Conservation (phyloP, 305 asterid genomes). For the Coffea humblotiana region DNA sequence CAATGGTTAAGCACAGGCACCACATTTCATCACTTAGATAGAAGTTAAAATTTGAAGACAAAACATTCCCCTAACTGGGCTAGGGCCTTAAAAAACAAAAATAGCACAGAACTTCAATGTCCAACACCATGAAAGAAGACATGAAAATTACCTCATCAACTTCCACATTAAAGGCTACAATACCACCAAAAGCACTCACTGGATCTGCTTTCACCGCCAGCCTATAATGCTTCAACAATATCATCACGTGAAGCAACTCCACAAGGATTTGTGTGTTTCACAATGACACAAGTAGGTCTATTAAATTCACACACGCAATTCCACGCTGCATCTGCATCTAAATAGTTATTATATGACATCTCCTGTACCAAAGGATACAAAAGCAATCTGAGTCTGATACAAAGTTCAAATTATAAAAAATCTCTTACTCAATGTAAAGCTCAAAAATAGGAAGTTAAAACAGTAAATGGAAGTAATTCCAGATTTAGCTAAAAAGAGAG, state of each 20-base stretch:
- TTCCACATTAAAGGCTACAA: conserved; percentile 95
- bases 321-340: conserved; percentile 99
- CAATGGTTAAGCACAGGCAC: not conserved
- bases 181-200: conserved; percentile 98
- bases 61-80: not conserved
- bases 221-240: conserved; percentile 85
- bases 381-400: conserved; percentile 1
- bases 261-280: conserved; percentile 96
- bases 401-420: not conserved
- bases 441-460: not conserved
- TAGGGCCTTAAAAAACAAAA: not conserved
- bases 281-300: conserved; percentile 90
- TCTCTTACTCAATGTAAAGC: not conserved
- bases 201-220: conserved; percentile 97
- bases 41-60: not conserved
- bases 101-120: conserved; percentile 8
- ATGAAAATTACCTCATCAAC: conserved; percentile 76
- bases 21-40: not conserved
- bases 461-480: not conserved
- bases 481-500: not conserved
- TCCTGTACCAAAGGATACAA: conserved; percentile 53
- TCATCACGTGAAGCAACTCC: conserved; percentile 96
- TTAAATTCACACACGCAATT: conserved; percentile 90
- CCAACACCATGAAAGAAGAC: conserved; percentile 10
- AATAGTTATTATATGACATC: conserved; percentile 90